Base-by-base conservation (phyloP, 2,329 filamentous ascomycete species). In the Phyllosticta capitalensis region DNA sequence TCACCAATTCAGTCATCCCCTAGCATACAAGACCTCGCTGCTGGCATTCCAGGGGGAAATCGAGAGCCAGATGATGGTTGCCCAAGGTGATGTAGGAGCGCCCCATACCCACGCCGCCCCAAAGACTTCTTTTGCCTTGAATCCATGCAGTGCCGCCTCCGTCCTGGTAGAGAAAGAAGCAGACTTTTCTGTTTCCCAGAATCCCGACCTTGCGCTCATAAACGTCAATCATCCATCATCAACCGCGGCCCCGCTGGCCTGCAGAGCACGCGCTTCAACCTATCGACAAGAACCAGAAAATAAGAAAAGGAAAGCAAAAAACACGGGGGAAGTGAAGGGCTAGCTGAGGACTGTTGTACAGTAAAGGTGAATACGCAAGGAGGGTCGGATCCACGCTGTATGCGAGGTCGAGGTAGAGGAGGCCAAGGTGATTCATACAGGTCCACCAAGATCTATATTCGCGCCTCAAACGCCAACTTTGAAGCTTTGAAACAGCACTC, bases 211-310 rank as follows among this genome's bases (percentile, higher is more conserved):
- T 30, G 28, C 30, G 10, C 61, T 68, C 66, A 50, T 68, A 62
- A 65, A 64, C 54, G 51, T 67, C 65, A 58, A 65, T 53, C 58
- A 60, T 60, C 58, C 54, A 30, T 56, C 58, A 38, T 52, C 58
- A 53, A 49, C 49, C 53, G 33, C 52, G 17, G n/a, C 38, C 9
- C n/a, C 21, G 22, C 30, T 38, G 56, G 60, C 61, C 61, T 60
- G 61, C 65, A 62, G 63, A 65, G 64, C 61, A 63, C 54, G 30
- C 48, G 55, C 61, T 59, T 63, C 60, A 60, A 62, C 64, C 61
- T 66, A 67, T 65, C 60, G 59, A 65, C 58, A 62, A 61, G 59
- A 62, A 63, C 50, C 28, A 60, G 20, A 53, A 45, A 59, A 49
- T 24, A 54, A 57, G 55, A 45, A 50, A 55, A 49, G 28, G 30